Base-by-base conservation (phyloP, 768 basidiomycete species). In the Candolleomyces efflorescens region DNA sequence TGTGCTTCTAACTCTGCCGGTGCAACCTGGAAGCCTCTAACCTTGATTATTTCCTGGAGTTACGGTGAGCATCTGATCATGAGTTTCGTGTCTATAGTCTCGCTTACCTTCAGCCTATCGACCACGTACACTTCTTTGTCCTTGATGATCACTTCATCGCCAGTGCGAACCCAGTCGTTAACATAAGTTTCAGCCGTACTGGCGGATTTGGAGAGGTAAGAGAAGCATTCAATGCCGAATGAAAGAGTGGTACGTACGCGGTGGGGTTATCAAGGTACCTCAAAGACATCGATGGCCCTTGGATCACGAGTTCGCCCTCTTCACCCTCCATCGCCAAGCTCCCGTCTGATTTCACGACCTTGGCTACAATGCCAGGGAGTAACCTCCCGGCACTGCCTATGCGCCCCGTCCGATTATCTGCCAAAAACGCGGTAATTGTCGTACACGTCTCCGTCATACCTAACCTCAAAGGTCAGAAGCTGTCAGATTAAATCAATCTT, bases 1-100 rank as follows among this genome's bases (percentile, higher is more conserved):
- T 85, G 85, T 0, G 84, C 86, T 68, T 87, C 85, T 1, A 87
- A 69, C 61, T 87, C 86, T 3, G 86, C 85, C 1, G 86, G 85
- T 3, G 83, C 84, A 3, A 88, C 85, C 66, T 84, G 77, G 60
- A 76, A 79, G 3, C 78, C 80, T 52, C 78, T 75, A 39, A 86
- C 82, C 71, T 91, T 89, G 70, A 89, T 76, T 55, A 88, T 82
- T 75, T 90, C 87, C 86, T 87, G 55, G 43, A 5, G 27, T 26
- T 41, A 37, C 6, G 43, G 57, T 46, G 24, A 32, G 5, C 32
- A 37, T n/a, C 36, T 22, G 22, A 32, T 44, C 9, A 18, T 15
- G 18, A 1, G 48, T 22, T n/a, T 46, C 27, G 13, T 39, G 12
- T 17, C 13, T 60, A 7, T 7, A 32, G 7, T 5, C 32, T 32